Evolutionary conservation across 306 rosid species (phyloP), one percentile per base, ranked within the genome.

Genomic region (Cucumis hystrix): DNA sequence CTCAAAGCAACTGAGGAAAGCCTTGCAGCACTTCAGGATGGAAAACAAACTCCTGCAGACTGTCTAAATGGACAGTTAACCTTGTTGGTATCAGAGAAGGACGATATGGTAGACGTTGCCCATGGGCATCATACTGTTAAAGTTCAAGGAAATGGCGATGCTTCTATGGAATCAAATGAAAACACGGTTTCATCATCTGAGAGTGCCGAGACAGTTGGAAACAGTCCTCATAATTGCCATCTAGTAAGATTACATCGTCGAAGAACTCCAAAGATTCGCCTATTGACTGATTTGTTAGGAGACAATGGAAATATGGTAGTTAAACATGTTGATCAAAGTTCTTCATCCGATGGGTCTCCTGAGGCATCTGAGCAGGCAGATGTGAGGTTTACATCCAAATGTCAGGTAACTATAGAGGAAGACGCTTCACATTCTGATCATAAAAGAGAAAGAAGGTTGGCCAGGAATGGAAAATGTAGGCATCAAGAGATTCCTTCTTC

Each of bases 251-350:
- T 83, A 55, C 88, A 83, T 65, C 95, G 91, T 67, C 85, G 88
- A 87, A 90, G 83, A 82, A 84, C 85, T 43, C 89, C 86, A 75
- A 94, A 89, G 91, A 83, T 89, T 76, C 98, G 98, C 69, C 82
- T 89, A 79, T 82, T 94, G 93, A 79, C 92, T 79, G 98, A 94
- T 70, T 84, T 94, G 79, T 79, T 91, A 73, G 81, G 86, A 82
- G 88, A 83, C 80, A 83, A 85, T 77, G 88, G 84, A 33, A 86
- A 87, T 63, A 73, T 71, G 47, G 90, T 83, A 83, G 78, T 79
- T 62, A 89, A 78, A 58, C 78, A 71, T 75, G 75, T 74, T 66
- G 61, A 79, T 23, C 25, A 23, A 79, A 88, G 81, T 79, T 84
- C 86, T 77, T 78, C 86, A 61, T 73, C 85, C 79, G 78, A 62